phyloP scores from a whole-genome alignment of 148 eudicot genomes.

The Rheum nobile region DNA sequence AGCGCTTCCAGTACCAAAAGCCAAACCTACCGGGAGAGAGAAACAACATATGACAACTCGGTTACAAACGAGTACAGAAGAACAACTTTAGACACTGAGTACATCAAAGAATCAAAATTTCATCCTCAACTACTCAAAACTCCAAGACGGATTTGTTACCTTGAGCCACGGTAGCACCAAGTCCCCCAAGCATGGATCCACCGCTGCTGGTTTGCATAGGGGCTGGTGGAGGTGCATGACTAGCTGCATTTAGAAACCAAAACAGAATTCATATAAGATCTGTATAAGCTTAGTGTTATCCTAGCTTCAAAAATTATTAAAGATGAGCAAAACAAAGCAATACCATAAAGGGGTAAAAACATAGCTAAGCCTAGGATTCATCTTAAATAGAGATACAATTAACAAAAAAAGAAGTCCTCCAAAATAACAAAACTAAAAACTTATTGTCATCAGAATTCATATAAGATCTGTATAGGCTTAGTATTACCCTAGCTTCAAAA shows the following conservation, averaged over 20 bases:
- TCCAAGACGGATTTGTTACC: too few species aligned
- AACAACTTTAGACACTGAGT: not conserved
- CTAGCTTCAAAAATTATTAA: too few species aligned
- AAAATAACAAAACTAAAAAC: not conserved
- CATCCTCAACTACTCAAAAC: too few species aligned
- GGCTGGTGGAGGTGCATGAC: slow-evolving; percentile 78
- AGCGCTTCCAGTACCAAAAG: slow-evolving; percentile 82
- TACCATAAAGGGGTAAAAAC: not conserved
- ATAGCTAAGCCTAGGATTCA: not conserved
- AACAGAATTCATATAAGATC: not conserved
- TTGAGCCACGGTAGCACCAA: slow-evolving; percentile 81
- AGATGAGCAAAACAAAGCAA: not conserved
- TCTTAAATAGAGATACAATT: not conserved
- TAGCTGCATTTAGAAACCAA: slow-evolving; percentile 25
- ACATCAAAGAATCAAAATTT: too few species aligned
- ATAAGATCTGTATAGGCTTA: not conserved
- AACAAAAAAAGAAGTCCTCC: not conserved
- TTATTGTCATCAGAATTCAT: not conserved
- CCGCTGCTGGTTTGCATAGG: slow-evolving; percentile 49
- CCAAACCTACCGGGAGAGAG: slow-evolving; percentile 43
- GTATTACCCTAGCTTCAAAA: not conserved
- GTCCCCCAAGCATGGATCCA: slow-evolving; percentile 50
- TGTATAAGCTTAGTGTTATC: not conserved
- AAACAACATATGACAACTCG: not conserved
- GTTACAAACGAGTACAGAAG: not conserved